These are phyloP conservation scores for Botrytis squamosa DNA, from an alignment of 2,329 filamentous ascomycete species.

Conservation along the genomic window DNA sequence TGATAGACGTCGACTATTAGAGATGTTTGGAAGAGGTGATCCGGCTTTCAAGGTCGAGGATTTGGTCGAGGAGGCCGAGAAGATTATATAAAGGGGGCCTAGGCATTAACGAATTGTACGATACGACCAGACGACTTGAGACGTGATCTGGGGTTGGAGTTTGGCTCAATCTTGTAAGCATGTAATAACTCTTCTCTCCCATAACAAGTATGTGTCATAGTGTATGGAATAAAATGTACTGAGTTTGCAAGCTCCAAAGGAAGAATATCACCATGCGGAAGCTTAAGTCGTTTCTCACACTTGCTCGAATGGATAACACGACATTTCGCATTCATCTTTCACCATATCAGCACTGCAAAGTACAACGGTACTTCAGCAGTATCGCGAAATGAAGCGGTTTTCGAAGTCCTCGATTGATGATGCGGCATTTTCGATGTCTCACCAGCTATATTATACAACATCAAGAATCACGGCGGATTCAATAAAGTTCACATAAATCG, in stretches of 20 bases:
- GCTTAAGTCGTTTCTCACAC: neutral
- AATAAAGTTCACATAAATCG: neutral
- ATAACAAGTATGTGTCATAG: neutral
- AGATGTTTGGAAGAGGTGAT: constrained; percentile 81
- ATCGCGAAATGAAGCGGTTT: neutral
- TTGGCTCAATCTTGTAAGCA: neutral
- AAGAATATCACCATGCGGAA: neutral
- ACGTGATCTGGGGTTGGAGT: neutral
- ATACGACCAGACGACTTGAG: neutral
- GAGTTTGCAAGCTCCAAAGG: neutral
- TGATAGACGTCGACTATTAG: constrained; percentile 67
- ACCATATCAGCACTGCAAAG: neutral
- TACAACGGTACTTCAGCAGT: neutral
- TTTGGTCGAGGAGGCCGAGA: constrained; percentile 86
- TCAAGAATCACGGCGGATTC: neutral
- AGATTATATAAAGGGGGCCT: constrained; percentile 52
- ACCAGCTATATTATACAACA: neutral
- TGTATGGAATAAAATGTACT: neutral
- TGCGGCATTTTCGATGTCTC: neutral
- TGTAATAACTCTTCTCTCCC: neutral
- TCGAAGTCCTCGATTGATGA: neutral
- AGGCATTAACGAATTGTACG: constrained; percentile 3
- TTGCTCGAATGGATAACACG: neutral
- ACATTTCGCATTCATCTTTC: neutral
- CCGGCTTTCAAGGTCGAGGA: constrained; percentile 77